phyloP scores from a whole-genome alignment of 2,329 filamentous ascomycete species.

The Cucurbitaria berberidis region DNA sequence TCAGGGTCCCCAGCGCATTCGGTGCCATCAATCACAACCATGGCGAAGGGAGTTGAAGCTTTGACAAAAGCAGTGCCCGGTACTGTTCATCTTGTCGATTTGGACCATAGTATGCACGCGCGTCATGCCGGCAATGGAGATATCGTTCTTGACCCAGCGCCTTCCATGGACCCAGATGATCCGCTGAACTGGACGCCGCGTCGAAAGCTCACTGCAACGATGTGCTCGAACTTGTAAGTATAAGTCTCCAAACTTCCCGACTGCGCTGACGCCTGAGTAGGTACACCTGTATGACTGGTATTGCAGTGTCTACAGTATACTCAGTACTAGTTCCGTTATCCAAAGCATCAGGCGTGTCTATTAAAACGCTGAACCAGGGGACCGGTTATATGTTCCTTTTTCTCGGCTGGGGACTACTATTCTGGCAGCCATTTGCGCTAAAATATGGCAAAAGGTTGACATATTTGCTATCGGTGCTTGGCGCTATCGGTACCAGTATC shows the following conservation, averaged over 20 bases:
- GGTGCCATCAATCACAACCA: not conserved
- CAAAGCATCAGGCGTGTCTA: slow-evolving; percentile 54
- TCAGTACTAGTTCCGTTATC: slow-evolving; percentile 57
- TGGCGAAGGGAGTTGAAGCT: slow-evolving; percentile 4
- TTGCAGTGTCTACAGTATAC: slow-evolving; percentile 58
- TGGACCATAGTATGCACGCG: slow-evolving; percentile 45
- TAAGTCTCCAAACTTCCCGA: not conserved
- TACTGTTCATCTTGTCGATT: slow-evolving; percentile 53
- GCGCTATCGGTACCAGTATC: slow-evolving; percentile 50
- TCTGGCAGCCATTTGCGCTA: slow-evolving; percentile 61
- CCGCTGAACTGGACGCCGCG: slow-evolving; percentile 44
- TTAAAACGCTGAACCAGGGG: slow-evolving; percentile 55
- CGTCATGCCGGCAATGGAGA: slow-evolving; percentile 49
- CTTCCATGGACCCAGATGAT: slow-evolving; percentile 44
- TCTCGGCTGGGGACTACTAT: slow-evolving; percentile 58
- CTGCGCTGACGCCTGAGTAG: slow-evolving; percentile 46
- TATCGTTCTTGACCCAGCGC: slow-evolving; percentile 51
- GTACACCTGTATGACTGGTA: slow-evolving; percentile 59
- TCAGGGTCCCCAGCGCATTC: not conserved
- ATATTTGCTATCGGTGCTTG: slow-evolving; percentile 54
- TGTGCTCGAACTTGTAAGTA: slow-evolving; percentile 28
- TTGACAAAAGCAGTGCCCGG: slow-evolving; percentile 39
- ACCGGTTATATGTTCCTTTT: slow-evolving; percentile 61
- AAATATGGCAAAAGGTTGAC: slow-evolving; percentile 59
- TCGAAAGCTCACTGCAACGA: slow-evolving; percentile 34